Conservation (phyloP, 768 basidiomycete species). For the Agaricus blazei region DNA sequence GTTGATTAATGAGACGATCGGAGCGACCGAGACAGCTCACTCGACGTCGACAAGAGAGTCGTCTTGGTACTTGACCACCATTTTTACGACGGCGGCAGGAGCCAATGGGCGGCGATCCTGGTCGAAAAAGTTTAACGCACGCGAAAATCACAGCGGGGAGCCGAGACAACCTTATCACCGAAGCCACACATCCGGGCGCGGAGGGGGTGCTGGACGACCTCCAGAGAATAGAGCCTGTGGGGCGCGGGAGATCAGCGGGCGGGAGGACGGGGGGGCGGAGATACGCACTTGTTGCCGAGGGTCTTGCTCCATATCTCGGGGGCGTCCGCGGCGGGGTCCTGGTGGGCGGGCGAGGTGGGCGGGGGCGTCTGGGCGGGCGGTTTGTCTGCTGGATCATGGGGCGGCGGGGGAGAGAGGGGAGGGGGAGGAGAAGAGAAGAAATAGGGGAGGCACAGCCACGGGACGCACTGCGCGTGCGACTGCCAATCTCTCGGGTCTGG, state of each 20-base stretch:
- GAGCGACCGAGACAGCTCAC: constrained; percentile 39
- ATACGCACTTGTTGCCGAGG: constrained; percentile 54
- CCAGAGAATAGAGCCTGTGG: constrained; percentile 72
- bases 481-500: too few species aligned
- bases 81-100: constrained; percentile 84
- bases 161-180: constrained; percentile 76
- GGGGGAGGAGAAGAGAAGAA: constrained; percentile 10
- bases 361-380: constrained; percentile 29
- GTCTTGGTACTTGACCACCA: constrained; percentile 68
- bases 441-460: constrained; percentile 24
- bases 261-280: constrained; percentile 2
- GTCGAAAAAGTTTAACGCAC: constrained; percentile 6
- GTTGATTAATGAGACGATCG: constrained; percentile 9
- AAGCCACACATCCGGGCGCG: constrained; percentile 96
- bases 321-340: constrained; percentile 31
- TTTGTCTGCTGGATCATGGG: constrained; percentile 68
- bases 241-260: constrained; percentile 10
- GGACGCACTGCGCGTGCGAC: not conserved
- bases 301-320: constrained; percentile 71
- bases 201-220: constrained; percentile 83
- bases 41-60: constrained; percentile 67
- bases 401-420: constrained; percentile 7
- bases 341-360: constrained; percentile 15
- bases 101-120: constrained; percentile 91
- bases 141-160: constrained; percentile 8